Conservation (phyloP, 176 grass and related monocot species). For the Cymbopogon citratus region DNA sequence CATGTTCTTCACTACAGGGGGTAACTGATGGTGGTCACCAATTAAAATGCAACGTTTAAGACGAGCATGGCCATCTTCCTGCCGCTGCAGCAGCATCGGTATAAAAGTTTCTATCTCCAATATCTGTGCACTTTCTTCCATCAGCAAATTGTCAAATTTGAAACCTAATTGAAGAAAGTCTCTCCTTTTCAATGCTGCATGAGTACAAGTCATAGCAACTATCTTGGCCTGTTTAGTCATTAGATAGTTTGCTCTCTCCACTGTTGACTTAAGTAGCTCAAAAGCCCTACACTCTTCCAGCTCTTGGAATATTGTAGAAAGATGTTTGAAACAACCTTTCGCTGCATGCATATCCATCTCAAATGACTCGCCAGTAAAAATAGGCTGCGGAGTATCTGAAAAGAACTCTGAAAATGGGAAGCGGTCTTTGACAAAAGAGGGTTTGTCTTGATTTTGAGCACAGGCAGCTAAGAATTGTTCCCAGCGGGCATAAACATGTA, state of each 20-base stretch:
- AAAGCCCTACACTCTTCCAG: slow-evolving; percentile 98
- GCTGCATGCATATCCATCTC: slow-evolving; percentile 95
- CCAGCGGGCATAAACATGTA: slow-evolving; percentile 95
- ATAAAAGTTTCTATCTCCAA: slow-evolving; percentile 98
- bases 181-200: slow-evolving; percentile 87
- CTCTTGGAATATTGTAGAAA: slow-evolving; percentile 94
- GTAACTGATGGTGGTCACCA: slow-evolving; percentile 96
- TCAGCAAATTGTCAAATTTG: slow-evolving; percentile 95
- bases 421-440: slow-evolving; percentile 63
- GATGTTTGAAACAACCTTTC: slow-evolving; percentile 88
- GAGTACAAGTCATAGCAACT: slow-evolving; percentile 98
- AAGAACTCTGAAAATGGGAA: slow-evolving; percentile 91
- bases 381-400: slow-evolving; percentile 54
- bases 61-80: slow-evolving; percentile 91
- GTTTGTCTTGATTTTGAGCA: slow-evolving; percentile 66
- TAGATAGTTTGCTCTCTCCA: slow-evolving; percentile 92
- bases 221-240: slow-evolving; percentile 99
- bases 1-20: slow-evolving; percentile 98
- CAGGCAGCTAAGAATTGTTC: slow-evolving; percentile 82
- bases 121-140: slow-evolving; percentile 99
- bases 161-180: slow-evolving; percentile 97
- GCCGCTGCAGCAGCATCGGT: slow-evolving; percentile 88
- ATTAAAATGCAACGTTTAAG: slow-evolving; percentile 96
- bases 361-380: slow-evolving; percentile 83
- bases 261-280: slow-evolving; percentile 92